These are phyloP conservation scores for Yamadazyma nakazawae DNA, from an alignment of 805 yeast species.

Conservation along the genomic window DNA sequence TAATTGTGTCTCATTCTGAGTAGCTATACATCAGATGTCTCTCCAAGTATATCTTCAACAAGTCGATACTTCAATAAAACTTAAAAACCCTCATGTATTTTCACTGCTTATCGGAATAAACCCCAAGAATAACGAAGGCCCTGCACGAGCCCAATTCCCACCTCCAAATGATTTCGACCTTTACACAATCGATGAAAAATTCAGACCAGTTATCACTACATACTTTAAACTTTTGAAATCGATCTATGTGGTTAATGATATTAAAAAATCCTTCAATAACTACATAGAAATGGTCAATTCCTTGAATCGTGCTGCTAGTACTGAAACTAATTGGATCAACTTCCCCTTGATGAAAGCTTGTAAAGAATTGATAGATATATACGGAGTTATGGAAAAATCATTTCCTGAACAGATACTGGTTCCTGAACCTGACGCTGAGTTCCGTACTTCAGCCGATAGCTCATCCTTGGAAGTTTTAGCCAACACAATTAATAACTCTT, in stretches of 20 bases:
- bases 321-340: slow-evolving; percentile 52
- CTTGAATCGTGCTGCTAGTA: slow-evolving; percentile 52
- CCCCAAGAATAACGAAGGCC: slow-evolving; percentile 32
- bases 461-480: slow-evolving; percentile 52
- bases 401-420: slow-evolving; percentile 25
- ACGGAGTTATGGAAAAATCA: slow-evolving; percentile 31
- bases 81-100: slow-evolving; percentile 2
- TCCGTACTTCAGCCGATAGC: slow-evolving; percentile 12
- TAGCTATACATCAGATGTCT: background rate
- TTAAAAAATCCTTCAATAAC: slow-evolving; percentile 29
- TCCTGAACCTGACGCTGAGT: slow-evolving; percentile 15
- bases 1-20: too few species aligned
- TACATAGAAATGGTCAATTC: slow-evolving; percentile 42
- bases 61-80: slow-evolving; percentile 3
- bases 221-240: slow-evolving; percentile 36
- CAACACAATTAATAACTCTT: slow-evolving; percentile 64
- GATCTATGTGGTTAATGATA: slow-evolving; percentile 29
- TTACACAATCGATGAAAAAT: slow-evolving; percentile 34
- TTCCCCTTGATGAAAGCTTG: slow-evolving; percentile 39
- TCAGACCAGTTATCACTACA: slow-evolving; percentile 28
- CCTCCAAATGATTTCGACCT: slow-evolving; percentile 42
- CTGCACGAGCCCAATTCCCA: slow-evolving; percentile 26
- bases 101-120: slow-evolving; percentile 20
- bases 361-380: slow-evolving; percentile 39
- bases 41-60: slow-evolving; percentile 1